A percentile compares a stretch with the other conserved stretches of the same genome.
Conservation (phyloP, 306 rosid genomes). For the Fragaria vesca region DNA sequence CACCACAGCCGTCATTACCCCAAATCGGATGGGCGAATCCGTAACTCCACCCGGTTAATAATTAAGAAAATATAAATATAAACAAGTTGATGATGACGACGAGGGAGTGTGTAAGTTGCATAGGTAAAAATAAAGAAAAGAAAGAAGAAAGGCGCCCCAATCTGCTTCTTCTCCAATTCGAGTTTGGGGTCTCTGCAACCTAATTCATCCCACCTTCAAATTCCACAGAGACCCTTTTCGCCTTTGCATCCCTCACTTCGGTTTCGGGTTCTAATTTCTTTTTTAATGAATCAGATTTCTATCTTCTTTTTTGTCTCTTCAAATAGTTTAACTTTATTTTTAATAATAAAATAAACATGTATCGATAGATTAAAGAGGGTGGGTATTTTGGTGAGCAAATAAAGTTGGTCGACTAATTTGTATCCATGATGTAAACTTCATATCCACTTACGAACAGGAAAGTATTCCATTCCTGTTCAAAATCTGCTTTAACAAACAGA, state of each 20-base stretch:
- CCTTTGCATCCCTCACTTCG: constrained; percentile 1
- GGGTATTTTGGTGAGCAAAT: too few species aligned
- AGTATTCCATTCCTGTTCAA: too few species aligned
- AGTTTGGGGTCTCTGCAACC: constrained; percentile 10
- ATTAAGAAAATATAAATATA: background rate
- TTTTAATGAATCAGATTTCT: background rate
- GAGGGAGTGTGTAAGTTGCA: background rate
- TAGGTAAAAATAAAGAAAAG: background rate
- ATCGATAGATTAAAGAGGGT: too few species aligned
- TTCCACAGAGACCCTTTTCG: constrained; percentile 12
- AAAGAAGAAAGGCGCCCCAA: background rate
- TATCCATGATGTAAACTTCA: background rate
- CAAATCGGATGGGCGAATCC: background rate
- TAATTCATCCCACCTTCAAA: background rate
- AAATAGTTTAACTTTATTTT: too few species aligned
- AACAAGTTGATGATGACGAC: background rate
- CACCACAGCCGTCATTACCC: background rate
- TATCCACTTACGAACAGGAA: background rate
- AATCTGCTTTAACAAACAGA: too few species aligned
- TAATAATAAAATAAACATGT: too few species aligned
- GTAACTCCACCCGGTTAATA: background rate
- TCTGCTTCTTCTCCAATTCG: constrained; percentile 1
- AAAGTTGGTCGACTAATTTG: too few species aligned
- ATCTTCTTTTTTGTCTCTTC: background rate
- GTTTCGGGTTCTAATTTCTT: background rate